phyloP scores from a whole-genome alignment of 1,139 yeast genomes.

The Debaryomyces sp. region DNA sequence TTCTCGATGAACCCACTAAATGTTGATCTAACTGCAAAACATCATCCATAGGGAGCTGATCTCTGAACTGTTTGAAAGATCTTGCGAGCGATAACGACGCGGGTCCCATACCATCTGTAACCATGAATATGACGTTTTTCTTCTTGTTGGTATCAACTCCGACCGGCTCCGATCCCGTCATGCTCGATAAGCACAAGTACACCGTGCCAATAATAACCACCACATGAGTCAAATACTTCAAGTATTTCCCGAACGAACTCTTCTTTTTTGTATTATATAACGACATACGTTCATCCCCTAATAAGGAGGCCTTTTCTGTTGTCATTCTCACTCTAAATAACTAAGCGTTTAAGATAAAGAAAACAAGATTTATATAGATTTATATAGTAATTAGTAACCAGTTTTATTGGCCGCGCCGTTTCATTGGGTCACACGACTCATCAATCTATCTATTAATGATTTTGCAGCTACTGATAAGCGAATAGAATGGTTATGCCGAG shows the following conservation, averaged over 20 bases:
- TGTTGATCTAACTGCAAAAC: constrained; percentile 63
- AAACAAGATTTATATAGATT: not conserved
- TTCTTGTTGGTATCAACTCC: constrained; percentile 16
- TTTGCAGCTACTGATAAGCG: constrained; percentile 1
- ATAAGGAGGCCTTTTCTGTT: constrained; percentile 4
- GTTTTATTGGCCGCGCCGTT: not conserved
- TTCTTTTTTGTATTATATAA: constrained; percentile 7
- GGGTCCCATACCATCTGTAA: constrained; percentile 93
- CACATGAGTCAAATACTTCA: not conserved
- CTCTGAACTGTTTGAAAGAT: constrained; percentile 62
- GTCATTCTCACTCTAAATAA: not conserved
- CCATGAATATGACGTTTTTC: constrained; percentile 79
- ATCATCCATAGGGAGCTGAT: constrained; percentile 53
- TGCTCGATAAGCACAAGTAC: not conserved
- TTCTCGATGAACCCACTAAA: constrained; percentile 76
- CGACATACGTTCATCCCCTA: constrained; percentile 3
- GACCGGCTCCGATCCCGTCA: not conserved
- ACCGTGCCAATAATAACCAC: constrained; percentile 2
- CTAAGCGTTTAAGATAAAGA: not conserved
- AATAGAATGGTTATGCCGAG: not conserved
- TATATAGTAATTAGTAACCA: not conserved
- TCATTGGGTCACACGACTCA: not conserved
- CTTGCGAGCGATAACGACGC: constrained; percentile 77
- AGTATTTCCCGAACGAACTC: not conserved
- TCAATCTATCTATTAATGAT: not conserved